Evolutionary conservation across 768 basidiomycete species (phyloP).

Genomic region (Rossbeevera mucosa): DNA sequence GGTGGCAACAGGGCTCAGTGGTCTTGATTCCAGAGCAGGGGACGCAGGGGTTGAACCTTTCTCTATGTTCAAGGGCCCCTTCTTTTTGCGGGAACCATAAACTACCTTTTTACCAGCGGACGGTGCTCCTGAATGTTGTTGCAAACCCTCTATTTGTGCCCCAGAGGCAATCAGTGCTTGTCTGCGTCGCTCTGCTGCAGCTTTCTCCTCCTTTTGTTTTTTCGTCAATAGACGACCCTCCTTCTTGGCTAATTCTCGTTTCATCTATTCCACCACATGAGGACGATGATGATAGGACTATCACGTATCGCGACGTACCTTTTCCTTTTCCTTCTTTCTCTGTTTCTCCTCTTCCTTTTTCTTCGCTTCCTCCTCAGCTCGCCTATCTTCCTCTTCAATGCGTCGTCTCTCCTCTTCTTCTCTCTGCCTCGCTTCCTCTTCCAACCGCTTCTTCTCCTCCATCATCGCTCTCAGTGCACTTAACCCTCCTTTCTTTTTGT

Average conservation of each 20-base stretch:
- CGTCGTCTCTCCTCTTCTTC: conserved; percentile 76
- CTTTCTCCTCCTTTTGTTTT: conserved; percentile 92
- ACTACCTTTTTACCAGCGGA: conserved; percentile 62
- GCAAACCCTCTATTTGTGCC: conserved; percentile 85
- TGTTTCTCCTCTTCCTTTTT: conserved; percentile 80
- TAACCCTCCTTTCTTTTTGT: conserved; percentile 76
- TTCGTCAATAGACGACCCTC: conserved; percentile 95
- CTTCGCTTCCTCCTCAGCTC: conserved; percentile 69
- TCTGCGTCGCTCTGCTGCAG: conserved; percentile 84
- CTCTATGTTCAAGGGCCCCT: conserved; percentile 48
- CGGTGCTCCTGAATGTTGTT: conserved; percentile 46
- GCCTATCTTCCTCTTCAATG: conserved; percentile 87
- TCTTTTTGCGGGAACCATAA: conserved; percentile 84
- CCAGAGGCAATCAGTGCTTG: conserved; percentile 88
- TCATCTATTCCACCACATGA: conserved; percentile 50
- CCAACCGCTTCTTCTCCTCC: conserved; percentile 85
- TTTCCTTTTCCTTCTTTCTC: conserved; percentile 83
- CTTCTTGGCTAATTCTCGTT: conserved; percentile 85
- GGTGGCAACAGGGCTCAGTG: conserved; percentile 36
- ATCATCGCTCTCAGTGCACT: conserved; percentile 84
- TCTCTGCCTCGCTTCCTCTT: conserved; percentile 71
- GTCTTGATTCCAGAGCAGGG: conserved; percentile 50
- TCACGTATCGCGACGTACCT: conserved; percentile 40
- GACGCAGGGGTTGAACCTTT: conserved; percentile 33
- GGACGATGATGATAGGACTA: neutral